A percentile compares a stretch with the other conserved stretches of the same genome.
phyloP scores from a whole-genome alignment of 2,329 filamentous ascomycete genomes.

The Cladosporium sp. region DNA sequence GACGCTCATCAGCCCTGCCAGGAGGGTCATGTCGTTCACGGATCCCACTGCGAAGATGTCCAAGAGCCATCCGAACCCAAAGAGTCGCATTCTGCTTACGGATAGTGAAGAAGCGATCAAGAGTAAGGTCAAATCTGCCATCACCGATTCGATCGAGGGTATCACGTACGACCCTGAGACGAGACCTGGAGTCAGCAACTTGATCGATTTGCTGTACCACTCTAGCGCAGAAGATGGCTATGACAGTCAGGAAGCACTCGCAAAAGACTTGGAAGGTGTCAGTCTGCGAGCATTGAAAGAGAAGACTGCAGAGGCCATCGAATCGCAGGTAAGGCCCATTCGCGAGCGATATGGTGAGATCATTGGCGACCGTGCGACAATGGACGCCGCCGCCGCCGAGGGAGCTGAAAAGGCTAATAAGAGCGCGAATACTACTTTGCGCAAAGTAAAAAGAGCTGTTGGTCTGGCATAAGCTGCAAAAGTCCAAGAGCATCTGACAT shows the following conservation, averaged over 20 bases:
- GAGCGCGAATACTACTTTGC: slow-evolving; percentile 54
- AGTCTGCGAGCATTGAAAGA: slow-evolving; percentile 60
- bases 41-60: slow-evolving; percentile 85
- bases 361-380: slow-evolving; percentile 46
- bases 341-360: slow-evolving; percentile 53
- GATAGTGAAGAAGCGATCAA: slow-evolving; percentile 61
- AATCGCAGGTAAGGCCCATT: slow-evolving; percentile 50
- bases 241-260: slow-evolving; percentile 42
- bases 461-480: slow-evolving; percentile 34
- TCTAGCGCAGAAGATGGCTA: slow-evolving; percentile 35
- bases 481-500: not conserved
- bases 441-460: slow-evolving; percentile 39
- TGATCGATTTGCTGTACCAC: slow-evolving; percentile 73
- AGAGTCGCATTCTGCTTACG: slow-evolving; percentile 78
- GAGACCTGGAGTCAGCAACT: slow-evolving; percentile 81
- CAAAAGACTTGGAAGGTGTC: slow-evolving; percentile 38
- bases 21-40: slow-evolving; percentile 83
- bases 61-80: slow-evolving; percentile 69
- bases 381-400: slow-evolving; percentile 54
- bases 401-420: slow-evolving; percentile 58
- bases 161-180: slow-evolving; percentile 66
- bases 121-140: slow-evolving; percentile 64
- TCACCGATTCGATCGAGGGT: slow-evolving; percentile 66
- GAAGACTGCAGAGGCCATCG: slow-evolving; percentile 55
- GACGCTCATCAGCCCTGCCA: slow-evolving; percentile 72